Percentiles rank a stretch among this genome's conserved stretches.
Conservation (phyloP, 2,329 filamentous ascomycete species). For the Pseudocercospora pini-densiflorae region DNA sequence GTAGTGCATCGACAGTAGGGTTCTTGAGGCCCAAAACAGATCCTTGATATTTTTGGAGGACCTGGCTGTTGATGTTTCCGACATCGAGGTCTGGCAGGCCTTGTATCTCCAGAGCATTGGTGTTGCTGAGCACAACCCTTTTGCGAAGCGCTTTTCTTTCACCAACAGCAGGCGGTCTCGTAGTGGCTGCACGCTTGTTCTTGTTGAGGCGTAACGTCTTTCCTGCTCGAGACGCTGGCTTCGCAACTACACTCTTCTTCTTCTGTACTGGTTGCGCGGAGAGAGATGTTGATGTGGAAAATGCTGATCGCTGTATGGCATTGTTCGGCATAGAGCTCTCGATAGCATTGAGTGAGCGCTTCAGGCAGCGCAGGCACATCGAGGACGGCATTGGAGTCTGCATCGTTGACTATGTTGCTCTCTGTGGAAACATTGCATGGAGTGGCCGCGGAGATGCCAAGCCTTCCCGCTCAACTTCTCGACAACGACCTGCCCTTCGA, state of each 20-base stretch:
- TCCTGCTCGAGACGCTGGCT: slow-evolving; percentile 28
- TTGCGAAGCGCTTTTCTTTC: slow-evolving; percentile 88
- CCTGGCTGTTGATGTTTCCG: slow-evolving; percentile 16
- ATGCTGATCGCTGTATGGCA: slow-evolving; percentile 34
- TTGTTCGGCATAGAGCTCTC: slow-evolving; percentile 12
- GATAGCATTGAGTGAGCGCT: slow-evolving; percentile 27
- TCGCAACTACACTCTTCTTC: slow-evolving; percentile 34
- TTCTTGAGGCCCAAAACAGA: slow-evolving; percentile 72
- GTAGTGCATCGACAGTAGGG: slow-evolving; percentile 75
- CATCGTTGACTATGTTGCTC: neutral
- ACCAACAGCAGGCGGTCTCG: slow-evolving; percentile 56
- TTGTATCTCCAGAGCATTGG: slow-evolving; percentile 80
- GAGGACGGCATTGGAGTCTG: slow-evolving; percentile 31
- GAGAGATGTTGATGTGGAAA: slow-evolving; percentile 39
- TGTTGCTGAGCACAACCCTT: slow-evolving; percentile 89
- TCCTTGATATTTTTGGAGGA: slow-evolving; percentile 61
- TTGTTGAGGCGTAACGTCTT: slow-evolving; percentile 37
- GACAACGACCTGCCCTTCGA: no score
- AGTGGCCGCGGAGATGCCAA: neutral
- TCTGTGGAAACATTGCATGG: neutral
- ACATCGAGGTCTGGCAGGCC: slow-evolving; percentile 64
- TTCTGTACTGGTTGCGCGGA: slow-evolving; percentile 32
- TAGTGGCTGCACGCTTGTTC: slow-evolving; percentile 34
- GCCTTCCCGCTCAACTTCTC: neutral
- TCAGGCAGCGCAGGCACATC: slow-evolving; percentile 35